Base-by-base conservation (phyloP, 2,329 filamentous ascomycete species). In the Colletotrichum navitas region DNA sequence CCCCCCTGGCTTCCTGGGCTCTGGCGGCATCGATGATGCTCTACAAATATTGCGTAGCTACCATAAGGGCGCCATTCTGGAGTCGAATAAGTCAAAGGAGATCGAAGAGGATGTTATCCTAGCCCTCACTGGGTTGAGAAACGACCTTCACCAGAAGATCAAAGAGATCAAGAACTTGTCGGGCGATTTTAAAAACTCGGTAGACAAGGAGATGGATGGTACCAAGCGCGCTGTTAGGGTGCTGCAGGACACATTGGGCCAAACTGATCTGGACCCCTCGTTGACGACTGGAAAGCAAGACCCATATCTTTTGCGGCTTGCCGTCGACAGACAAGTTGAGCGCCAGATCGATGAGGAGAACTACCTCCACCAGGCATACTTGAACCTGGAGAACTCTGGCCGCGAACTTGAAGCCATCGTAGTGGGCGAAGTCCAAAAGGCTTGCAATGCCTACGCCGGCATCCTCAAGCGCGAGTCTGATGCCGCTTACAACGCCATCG, bases 161-260 rank as follows among this genome's bases (percentile, higher is more conserved):
- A 99, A 98, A 82, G 96, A 99, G 83, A 99, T 99, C 84, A 97
- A 97, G 83, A 92, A 91, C 75, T 85, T 99, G 21, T 93, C 94
- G 7, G 93, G 94, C 21, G 96, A 99, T 81, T 99, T 99, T 83
- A 97, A 97, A 83, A 99, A 97, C 79, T 93, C 92, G 0, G 94
- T 99, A 12, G 94, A 97, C 34, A 97, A 95, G 83, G 96, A 98
- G 81, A 95, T 97, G 85, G 95, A 98, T 26, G 85, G 81, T 24
- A 98, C 96, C 0, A 88, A 91, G 73, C 94, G 90, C 79, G 92
- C 92, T 21, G 93, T 98, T 34, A 91, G 91, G 64, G 87, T 90
- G 41, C 85, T 98, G n/a, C 92, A 96, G 74, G 95, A 98, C 71
- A 89, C 92, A 1, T 83, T 99, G 41, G 92, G 92, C 21, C 89